Conservation (phyloP, 495 filamentous ascomycete species). For the Neurospora cerealis region DNA sequence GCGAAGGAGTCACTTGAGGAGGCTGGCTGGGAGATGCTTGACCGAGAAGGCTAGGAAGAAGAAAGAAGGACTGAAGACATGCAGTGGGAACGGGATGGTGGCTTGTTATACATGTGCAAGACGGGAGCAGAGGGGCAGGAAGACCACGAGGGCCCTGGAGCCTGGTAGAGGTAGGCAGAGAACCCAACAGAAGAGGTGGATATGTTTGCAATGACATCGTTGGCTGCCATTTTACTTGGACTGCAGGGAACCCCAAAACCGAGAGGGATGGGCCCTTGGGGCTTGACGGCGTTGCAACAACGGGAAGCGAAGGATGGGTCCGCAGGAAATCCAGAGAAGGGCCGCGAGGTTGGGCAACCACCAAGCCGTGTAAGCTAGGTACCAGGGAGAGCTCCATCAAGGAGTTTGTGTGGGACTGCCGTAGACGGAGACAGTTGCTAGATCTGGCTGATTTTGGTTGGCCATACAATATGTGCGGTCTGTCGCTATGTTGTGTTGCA, state of each 20-base stretch:
- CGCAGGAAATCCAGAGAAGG: background rate
- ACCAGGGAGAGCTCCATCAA: background rate
- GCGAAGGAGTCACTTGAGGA: conserved; percentile 35
- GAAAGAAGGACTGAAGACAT: conserved; percentile 3
- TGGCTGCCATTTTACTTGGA: conserved; percentile 8
- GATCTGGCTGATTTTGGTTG: conserved; percentile 2
- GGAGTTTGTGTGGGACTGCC: background rate
- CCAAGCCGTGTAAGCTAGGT: conserved; percentile 1
- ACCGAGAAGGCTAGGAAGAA: conserved; percentile 13
- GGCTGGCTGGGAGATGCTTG: conserved; percentile 15
- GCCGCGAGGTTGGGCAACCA: conserved; percentile 11
- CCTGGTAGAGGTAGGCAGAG: background rate
- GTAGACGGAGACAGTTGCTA: conserved; percentile 2
- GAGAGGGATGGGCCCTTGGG: background rate
- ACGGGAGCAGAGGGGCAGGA: background rate
- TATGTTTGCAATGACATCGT: conserved; percentile 4
- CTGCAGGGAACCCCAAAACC: conserved; percentile 2
- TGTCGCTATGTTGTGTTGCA: background rate
- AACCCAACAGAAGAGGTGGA: background rate
- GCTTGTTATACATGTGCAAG: conserved; percentile 23
- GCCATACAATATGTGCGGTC: background rate
- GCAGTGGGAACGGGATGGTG: conserved; percentile 13
- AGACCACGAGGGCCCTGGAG: background rate
- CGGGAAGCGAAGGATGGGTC: conserved; percentile 2
- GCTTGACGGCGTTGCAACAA: conserved; percentile 1